Conservation (phyloP, 495 filamentous ascomycete species). For the Aspergillus mulundensis region DNA sequence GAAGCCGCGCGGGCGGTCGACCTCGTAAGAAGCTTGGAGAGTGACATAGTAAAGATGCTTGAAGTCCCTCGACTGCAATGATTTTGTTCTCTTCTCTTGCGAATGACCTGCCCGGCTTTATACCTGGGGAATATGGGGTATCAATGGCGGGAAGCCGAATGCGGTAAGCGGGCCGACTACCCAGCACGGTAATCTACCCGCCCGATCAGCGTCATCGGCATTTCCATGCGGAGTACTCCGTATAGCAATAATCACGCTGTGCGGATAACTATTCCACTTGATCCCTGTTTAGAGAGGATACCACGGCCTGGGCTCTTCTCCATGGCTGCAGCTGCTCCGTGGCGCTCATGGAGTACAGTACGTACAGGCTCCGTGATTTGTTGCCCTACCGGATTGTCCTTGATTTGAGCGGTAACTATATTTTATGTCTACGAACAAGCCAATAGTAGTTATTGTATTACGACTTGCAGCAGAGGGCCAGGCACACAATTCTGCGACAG, state of each 20-base stretch:
- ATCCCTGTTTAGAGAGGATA: too few relatives aligned
- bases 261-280: too few relatives aligned
- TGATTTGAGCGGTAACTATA: too few relatives aligned
- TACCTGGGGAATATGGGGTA: constrained; percentile 12
- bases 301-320: too few relatives aligned
- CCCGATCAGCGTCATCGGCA: not conserved
- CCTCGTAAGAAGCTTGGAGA: constrained; percentile 32
- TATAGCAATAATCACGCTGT: not conserved
- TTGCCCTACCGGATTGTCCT: too few relatives aligned
- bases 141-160: constrained; percentile 11
- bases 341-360: too few relatives aligned
- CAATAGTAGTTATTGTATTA: too few relatives aligned
- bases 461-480: too few relatives aligned
- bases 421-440: too few relatives aligned
- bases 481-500: too few relatives aligned
- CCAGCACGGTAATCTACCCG: constrained; percentile 4
- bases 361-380: too few relatives aligned
- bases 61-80: not conserved
- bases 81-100: not conserved
- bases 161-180: constrained; percentile 16
- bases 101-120: constrained; percentile 1
- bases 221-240: not conserved
- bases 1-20: constrained; percentile 33
- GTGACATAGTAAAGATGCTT: constrained; percentile 19
- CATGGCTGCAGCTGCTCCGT: too few relatives aligned